Base-by-base conservation (phyloP, 495 filamentous ascomycete genomes). In the Podospora pseudopauciseta region DNA sequence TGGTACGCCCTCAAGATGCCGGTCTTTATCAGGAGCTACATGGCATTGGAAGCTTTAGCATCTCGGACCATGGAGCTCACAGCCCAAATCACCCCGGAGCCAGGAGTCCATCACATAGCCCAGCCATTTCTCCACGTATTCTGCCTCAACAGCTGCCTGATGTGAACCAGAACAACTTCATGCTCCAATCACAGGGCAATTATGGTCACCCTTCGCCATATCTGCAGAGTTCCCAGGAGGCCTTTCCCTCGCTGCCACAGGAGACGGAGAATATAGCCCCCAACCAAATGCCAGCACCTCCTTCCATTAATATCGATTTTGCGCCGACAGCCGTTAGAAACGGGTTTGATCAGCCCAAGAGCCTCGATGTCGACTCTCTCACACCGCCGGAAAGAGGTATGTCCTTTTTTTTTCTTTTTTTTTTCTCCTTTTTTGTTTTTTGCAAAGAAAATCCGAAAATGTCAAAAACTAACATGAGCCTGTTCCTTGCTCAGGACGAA, bases 281-380 rank as follows among this genome's bases (percentile, higher is more conserved):
- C 71, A 87, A 87, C 11, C 88, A 89, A 49, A 87, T 91, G 69
- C 91, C 93, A 82, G 88, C 89, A 6, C 91, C 93, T 18, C 91
- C 93, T 0, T 91, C 93, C 56, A 97, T 99, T 76, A 95, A 93
- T 73, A 92, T 99, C 71, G 90, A 96, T 75, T 92, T 92, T 77
- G 95, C 94, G 5, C 94, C 94, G 26, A 80, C 83, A 19, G 86
- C 92, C 13, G 82, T 85, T 60, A 89, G 87, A 72, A 86, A 82
- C 26, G 89, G 85, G 63, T 92, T 96, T 71, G 90, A 91, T 60
- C 88, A 86, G 55, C 81, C 84, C 16, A 93, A 91, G 71, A 81
- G 84, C 60, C 82, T 88, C 63, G 88, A 95, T 71, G 81, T 88
- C 23, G 90, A 94, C 74, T 91, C 92, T 23, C 78, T 99, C 68